phyloP scores from a whole-genome alignment of 2,329 filamentous ascomycete genomes.

The Ceratocystis harringtonii region DNA sequence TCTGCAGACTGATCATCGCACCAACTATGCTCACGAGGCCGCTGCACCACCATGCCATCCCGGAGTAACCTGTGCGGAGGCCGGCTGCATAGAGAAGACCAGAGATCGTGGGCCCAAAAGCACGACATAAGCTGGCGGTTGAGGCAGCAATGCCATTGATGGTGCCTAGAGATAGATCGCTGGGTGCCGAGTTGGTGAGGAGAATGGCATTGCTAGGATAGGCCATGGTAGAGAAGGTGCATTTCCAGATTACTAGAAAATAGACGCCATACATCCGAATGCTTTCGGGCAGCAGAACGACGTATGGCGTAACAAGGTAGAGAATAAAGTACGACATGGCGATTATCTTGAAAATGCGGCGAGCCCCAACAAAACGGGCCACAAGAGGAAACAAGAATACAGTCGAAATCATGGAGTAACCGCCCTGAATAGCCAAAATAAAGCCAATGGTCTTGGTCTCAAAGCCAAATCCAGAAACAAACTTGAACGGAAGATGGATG shows the following conservation, averaged over 20 bases:
- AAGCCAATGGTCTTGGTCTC: slow-evolving; percentile 72
- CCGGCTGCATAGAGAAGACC: slow-evolving; percentile 74
- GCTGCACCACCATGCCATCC: slow-evolving; percentile 86
- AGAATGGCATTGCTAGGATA: slow-evolving; percentile 86
- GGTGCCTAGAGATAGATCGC: slow-evolving; percentile 68
- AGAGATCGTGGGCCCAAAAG: slow-evolving; percentile 76
- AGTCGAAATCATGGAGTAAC: slow-evolving; percentile 79
- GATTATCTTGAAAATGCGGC: slow-evolving; percentile 68
- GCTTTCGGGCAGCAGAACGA: slow-evolving; percentile 62
- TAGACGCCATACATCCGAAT: slow-evolving; percentile 64
- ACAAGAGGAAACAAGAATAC: slow-evolving; percentile 70
- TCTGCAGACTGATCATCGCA: slow-evolving; percentile 57
- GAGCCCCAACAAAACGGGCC: slow-evolving; percentile 57
- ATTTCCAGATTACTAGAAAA: slow-evolving; percentile 71
- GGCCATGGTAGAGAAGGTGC: slow-evolving; percentile 77
- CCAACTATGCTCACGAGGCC: slow-evolving; percentile 62
- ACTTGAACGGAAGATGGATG: slow-evolving; percentile 64
- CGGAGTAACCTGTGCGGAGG: slow-evolving; percentile 65
- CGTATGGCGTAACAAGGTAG: slow-evolving; percentile 77
- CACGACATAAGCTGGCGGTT: slow-evolving; percentile 74
- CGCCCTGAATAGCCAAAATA: slow-evolving; percentile 75
- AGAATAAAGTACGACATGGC: slow-evolving; percentile 73
- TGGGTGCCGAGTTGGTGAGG: slow-evolving; percentile 74
- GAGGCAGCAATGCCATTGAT: slow-evolving; percentile 89
- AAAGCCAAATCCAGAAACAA: slow-evolving; percentile 72